A percentile compares a stretch with the other conserved stretches of the same genome.
These are phyloP conservation scores for Boletus rubroflammeus DNA, from an alignment of 768 basidiomycete species.

Conservation along the genomic window DNA sequence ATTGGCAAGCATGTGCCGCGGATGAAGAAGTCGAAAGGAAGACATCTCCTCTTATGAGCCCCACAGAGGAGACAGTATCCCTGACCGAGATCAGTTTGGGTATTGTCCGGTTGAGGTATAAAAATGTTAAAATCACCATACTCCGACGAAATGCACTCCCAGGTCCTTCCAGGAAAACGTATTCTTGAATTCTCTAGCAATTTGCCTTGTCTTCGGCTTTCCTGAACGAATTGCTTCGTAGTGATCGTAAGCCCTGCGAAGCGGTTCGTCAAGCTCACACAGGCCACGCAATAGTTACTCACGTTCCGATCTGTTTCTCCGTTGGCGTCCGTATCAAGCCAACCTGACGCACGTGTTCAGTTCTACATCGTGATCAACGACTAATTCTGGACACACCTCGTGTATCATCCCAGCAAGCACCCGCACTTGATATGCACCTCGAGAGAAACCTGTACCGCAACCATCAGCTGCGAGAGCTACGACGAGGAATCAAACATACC, in stretches of 20 bases:
- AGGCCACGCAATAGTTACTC: not conserved
- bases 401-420: conserved; percentile 41
- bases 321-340: conserved; percentile 32
- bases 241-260: conserved; percentile 17
- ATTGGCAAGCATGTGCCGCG: conserved; percentile 52
- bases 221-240: conserved; percentile 16
- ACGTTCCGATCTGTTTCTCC: conserved; percentile 33
- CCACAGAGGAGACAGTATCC: conserved; percentile 69
- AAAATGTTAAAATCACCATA: conserved; percentile 37
- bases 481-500: conserved; percentile 15
- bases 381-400: conserved; percentile 19
- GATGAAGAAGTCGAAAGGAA: conserved; percentile 55
- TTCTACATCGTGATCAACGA: not conserved
- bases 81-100: conserved; percentile 28
- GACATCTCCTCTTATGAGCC: conserved; percentile 43
- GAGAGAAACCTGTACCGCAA: conserved; percentile 34
- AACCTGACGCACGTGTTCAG: conserved; percentile 19
- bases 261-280: not conserved
- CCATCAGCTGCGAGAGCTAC: not conserved
- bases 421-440: conserved; percentile 42
- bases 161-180: conserved; percentile 43
- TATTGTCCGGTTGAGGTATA: not conserved
- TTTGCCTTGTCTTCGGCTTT: conserved; percentile 19
- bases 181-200: conserved; percentile 37
- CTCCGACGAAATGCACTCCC: conserved; percentile 48